These are phyloP conservation scores for Silybum marianum DNA, from an alignment of 129 eudicot species.

Conservation along the genomic window DNA sequence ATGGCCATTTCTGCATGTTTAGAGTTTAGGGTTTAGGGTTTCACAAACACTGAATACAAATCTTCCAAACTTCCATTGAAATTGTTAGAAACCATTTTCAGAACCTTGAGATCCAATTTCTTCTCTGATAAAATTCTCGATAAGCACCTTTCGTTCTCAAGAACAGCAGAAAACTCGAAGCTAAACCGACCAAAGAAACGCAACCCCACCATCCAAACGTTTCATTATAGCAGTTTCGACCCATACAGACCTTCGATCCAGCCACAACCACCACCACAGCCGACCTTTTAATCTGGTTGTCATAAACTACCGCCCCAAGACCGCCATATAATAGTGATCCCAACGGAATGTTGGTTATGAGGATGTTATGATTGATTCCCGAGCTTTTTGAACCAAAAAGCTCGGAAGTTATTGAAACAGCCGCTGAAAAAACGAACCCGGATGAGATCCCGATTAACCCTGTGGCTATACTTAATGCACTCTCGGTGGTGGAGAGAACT, in stretches of 20 bases:
- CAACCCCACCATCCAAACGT: constrained; percentile 66
- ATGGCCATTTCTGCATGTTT: no score
- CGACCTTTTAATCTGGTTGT: constrained; percentile 29
- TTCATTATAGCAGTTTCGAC: constrained; percentile 43
- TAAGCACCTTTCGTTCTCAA: constrained; percentile 59
- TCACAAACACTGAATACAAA: neutral
- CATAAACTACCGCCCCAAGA: constrained; percentile 46
- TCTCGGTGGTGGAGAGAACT: constrained; percentile 31
- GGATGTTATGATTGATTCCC: constrained; percentile 54
- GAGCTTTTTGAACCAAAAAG: constrained; percentile 64
- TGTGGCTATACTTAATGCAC: constrained; percentile 41
- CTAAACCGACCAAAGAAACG: constrained; percentile 50
- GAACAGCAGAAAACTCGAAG: constrained; percentile 52
- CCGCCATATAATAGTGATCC: constrained; percentile 52
- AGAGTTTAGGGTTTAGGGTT: neutral
- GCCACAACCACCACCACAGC: constrained; percentile 5
- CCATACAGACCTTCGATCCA: constrained; percentile 47
- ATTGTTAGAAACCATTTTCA: neutral
- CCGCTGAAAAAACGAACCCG: constrained; percentile 66
- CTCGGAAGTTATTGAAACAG: constrained; percentile 70
- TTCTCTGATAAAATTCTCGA: constrained; percentile 20
- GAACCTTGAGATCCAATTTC: constrained; percentile 12
- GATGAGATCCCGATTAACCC: constrained; percentile 57
- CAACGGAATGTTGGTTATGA: constrained; percentile 58
- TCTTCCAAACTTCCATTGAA: neutral